A percentile compares a stretch with the other conserved stretches of the same genome.
Evolutionary conservation across 1,284 basidiomycete genomes (phyloP).

Genomic region (Pascua sp.): DNA sequence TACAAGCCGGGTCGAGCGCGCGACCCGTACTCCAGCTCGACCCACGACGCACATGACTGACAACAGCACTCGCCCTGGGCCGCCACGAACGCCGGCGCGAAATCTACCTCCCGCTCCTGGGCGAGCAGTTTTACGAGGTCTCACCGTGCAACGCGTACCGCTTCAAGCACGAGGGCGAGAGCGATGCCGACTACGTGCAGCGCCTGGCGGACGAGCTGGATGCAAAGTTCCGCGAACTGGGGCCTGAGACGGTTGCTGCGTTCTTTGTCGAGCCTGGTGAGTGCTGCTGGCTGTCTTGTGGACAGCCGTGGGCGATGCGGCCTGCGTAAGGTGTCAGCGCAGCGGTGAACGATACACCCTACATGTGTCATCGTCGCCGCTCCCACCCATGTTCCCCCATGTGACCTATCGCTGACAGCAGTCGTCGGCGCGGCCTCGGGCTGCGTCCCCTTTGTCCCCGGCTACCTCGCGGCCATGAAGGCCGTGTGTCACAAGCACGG

Average conservation of each 20-base stretch:
- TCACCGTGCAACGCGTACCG: constrained; percentile 74
- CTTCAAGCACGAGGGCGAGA: constrained; percentile 65
- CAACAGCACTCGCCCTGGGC: constrained; percentile 13
- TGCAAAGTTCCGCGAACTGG: constrained; percentile 72
- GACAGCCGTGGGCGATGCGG: constrained; percentile 48
- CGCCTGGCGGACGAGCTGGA: constrained; percentile 73
- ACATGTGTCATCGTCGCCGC: constrained; percentile 42
- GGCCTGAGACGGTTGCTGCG: constrained; percentile 63
- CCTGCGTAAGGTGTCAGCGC: too few relatives aligned
- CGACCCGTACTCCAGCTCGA: too few relatives aligned
- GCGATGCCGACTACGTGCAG: constrained; percentile 70
- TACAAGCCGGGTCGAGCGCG: too few relatives aligned
- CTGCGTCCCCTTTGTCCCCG: constrained; percentile 33
- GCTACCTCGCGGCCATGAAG: constrained; percentile 63
- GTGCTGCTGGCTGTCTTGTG: too few relatives aligned
- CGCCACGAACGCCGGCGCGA: constrained; percentile 46
- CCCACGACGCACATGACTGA: neutral
- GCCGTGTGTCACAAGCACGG: constrained; percentile 81
- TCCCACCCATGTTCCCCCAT: neutral
- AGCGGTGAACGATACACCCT: too few relatives aligned
- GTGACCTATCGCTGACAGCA: too few relatives aligned
- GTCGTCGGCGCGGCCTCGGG: constrained; percentile 75
- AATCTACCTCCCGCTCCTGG: constrained; percentile 24
- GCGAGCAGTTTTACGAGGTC: constrained; percentile 22
- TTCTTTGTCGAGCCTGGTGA: constrained; percentile 46